Percentiles rank a stretch among this genome's conserved stretches.
Conservation (phyloP, 495 filamentous ascomycete species). For the Evernia prunastri region DNA sequence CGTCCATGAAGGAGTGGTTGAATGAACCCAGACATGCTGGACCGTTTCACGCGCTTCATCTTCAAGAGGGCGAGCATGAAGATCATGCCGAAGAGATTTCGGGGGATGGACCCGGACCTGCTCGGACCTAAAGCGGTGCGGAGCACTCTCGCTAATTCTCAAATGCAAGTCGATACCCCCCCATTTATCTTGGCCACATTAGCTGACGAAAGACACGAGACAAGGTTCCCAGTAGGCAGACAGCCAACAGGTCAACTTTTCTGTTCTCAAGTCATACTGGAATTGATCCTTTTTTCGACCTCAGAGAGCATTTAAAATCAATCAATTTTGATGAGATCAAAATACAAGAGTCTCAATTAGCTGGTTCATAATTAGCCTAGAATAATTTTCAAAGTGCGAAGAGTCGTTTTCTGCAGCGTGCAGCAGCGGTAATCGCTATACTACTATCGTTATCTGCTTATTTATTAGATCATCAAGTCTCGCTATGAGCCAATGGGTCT, state of each 20-base stretch:
- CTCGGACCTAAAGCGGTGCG: no score
- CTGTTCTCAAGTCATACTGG: neutral
- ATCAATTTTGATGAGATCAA: neutral
- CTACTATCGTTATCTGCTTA: neutral
- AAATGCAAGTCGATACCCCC: no score
- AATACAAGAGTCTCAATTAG: neutral
- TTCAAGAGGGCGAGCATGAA: no score
- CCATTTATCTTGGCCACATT: no score
- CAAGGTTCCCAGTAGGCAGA: neutral
- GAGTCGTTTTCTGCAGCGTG: neutral
- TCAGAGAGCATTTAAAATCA: neutral
- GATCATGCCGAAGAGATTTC: no score
- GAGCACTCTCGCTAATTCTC: no score
- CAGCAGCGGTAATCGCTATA: constrained; percentile 2
- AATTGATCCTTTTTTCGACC: neutral
- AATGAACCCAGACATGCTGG: no score
- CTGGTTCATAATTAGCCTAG: neutral
- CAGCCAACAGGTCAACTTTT: neutral
- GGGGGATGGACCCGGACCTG: no score
- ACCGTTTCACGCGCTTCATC: no score
- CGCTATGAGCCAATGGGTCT: constrained; percentile 11
- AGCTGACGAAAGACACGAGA: neutral
- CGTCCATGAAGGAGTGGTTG: no score
- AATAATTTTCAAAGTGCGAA: neutral
- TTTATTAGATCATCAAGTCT: constrained; percentile 4